phyloP scores from a whole-genome alignment of 345 rosid genomes.

The Sisymbrium altissimum region DNA sequence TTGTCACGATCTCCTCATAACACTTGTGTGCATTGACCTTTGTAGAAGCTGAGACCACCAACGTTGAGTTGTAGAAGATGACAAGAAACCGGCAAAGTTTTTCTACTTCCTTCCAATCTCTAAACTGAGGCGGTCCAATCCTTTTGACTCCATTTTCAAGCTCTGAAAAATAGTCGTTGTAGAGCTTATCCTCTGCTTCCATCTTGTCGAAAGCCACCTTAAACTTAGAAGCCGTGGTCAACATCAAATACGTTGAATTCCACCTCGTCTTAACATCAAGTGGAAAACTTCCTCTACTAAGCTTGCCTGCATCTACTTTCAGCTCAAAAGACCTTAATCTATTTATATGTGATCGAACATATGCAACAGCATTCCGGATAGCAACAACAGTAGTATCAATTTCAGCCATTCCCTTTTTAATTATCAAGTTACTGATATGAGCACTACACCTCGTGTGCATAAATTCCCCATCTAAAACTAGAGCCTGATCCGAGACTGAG shows the following conservation, averaged over 20 bases:
- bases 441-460: too few species aligned
- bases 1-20: neutral
- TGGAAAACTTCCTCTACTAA: too few species aligned
- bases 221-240: neutral
- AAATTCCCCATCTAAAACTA: too few species aligned
- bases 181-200: neutral
- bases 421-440: too few species aligned
- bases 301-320: too few species aligned
- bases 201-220: neutral
- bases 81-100: neutral
- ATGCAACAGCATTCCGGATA: too few species aligned
- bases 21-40: neutral
- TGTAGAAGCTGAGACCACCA: neutral
- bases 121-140: neutral
- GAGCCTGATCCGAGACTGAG: too few species aligned
- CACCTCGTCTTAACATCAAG: too few species aligned
- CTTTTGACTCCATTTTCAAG: neutral
- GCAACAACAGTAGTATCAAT: too few species aligned
- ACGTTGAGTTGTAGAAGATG: neutral
- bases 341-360: too few species aligned
- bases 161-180: neutral
- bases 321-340: too few species aligned
- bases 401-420: too few species aligned
- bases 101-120: neutral
- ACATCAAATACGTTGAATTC: neutral